Evolutionary conservation across 345 rosid species (phyloP).

Genomic region (Brassica nigra): DNA sequence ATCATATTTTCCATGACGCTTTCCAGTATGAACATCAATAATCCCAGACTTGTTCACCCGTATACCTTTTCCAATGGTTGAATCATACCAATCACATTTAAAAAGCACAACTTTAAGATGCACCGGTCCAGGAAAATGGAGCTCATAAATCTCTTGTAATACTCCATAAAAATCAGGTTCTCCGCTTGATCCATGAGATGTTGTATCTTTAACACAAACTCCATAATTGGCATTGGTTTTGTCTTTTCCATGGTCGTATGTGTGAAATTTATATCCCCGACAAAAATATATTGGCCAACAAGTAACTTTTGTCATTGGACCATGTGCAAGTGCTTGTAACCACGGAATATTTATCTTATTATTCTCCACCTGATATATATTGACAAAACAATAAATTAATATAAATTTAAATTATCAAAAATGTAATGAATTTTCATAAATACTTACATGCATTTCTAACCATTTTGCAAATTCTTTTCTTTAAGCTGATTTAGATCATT

Average conservation of each 20-base stretch:
- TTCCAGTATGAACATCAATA: too few species aligned
- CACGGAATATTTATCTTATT: not conserved
- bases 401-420: not conserved
- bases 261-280: too few species aligned
- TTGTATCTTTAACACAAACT: not conserved
- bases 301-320: slow-evolving; percentile 4
- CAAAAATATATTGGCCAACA: slow-evolving; percentile 1
- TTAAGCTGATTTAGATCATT: too few species aligned
- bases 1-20: too few species aligned
- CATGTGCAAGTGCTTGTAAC: not conserved
- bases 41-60: too few species aligned
- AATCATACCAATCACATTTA: too few species aligned
- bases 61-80: too few species aligned
- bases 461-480: not conserved
- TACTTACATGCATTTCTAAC: not conserved
- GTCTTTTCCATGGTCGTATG: not conserved
- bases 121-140: not conserved
- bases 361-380: not conserved
- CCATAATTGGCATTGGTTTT: not conserved
- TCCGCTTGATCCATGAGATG: not conserved
- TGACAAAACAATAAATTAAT: not conserved
- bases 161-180: not conserved
- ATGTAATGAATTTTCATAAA: not conserved
- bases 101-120: too few species aligned
- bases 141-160: not conserved